Base-by-base conservation (phyloP, 768 basidiomycete species). In the Pisolithus albus region DNA sequence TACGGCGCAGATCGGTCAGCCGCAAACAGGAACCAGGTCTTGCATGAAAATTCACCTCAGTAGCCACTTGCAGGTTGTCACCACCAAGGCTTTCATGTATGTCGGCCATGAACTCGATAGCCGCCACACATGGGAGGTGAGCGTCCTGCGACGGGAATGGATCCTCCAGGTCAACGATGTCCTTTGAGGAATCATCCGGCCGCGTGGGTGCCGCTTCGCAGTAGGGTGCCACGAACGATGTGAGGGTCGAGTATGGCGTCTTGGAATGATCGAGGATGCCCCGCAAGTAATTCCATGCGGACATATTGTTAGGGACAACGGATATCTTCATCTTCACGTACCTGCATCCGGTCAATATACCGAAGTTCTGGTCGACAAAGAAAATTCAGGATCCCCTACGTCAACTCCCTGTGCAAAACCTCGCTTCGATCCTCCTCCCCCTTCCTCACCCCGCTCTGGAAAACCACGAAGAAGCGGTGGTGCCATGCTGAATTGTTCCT, bases 401-500 rank as follows among this genome's bases (percentile, higher is more conserved):
- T 75, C 51, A 93, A 62, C 67, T 97, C 95, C 47, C 85, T 72
- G 61, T 77, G 75, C 26, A 85, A 60, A 2, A 85, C 71, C 39
- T 76, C 75, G 49, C 77, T 78, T 52, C 80, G 66, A 56, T 87
- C 81, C 62, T 78, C 73, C 60, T 84, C 79, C n/a, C 82, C 79
- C 49, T 75, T 67, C 59, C 81, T 68, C 55, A 83, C 72, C 38
- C 86, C 83, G 48, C 76, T 79, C 53, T 80, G 78, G 67, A 83
- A 90, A 44, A 90, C 83, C 54, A 93, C 80, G 65, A 92, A 96
- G 75, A 93, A 86, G 41, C 92, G 83, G 69, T 94, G 92, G 68
- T 92, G 89, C 96, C 96, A 99, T 19, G 90, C 96, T 32, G 91
- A 94, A 64, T 99, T 99, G 69, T 99, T 99, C 60, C 96, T 71